Evolutionary conservation across 768 basidiomycete genomes (phyloP), one percentile per base, ranked within the genome.

Genomic region (Sarcodon sp.): DNA sequence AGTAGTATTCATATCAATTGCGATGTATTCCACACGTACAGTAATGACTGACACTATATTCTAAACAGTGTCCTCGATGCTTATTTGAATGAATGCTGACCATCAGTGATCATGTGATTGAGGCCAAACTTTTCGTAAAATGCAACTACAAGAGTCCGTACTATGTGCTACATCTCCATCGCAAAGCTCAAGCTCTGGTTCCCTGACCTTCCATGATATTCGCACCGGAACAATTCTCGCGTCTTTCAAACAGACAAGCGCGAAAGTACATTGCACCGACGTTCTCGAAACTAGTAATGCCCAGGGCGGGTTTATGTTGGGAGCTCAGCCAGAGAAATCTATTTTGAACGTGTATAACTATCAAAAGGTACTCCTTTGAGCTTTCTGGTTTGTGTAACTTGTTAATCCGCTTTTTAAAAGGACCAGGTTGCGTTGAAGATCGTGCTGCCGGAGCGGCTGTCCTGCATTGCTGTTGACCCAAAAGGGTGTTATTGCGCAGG

Each of bases 291-390:
- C 87, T 1, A 68, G 65, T 44, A 69, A 79, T 60, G 81, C 81
- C 0, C 75, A 79, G 53, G 96, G 94, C 18, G 92, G 93, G 1
- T 71, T 90, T 50, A 72, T 96, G 47, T 71, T 96, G 16, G 80
- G 88, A 31, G 80, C 82, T 1, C 92, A 96, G 60, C 77, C 81
- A 43, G 89, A 92, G 50, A 96, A 96, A 63, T 79, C 88, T 0
- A 73, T 94, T 38, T 58, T 96, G 53, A 83, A 94, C 58, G 83
- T 92, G 13, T 98, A 94, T 65, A 82, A 78, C 53, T 97, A 91
- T 64, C 91, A 97, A 73, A 93, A 91, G 71, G 94, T 87, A 52
- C 48, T 66, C 58, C 16, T 49, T 35, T 13, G 39, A 33, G 27
- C 9, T 1, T 6, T 33, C 8, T 16, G 15, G 33, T 47, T 21